Percentiles rank a stretch among this genome's conserved stretches.
Evolutionary conservation across 306 rosid species (phyloP).

Genomic region (Cucurbita argyrosperma): DNA sequence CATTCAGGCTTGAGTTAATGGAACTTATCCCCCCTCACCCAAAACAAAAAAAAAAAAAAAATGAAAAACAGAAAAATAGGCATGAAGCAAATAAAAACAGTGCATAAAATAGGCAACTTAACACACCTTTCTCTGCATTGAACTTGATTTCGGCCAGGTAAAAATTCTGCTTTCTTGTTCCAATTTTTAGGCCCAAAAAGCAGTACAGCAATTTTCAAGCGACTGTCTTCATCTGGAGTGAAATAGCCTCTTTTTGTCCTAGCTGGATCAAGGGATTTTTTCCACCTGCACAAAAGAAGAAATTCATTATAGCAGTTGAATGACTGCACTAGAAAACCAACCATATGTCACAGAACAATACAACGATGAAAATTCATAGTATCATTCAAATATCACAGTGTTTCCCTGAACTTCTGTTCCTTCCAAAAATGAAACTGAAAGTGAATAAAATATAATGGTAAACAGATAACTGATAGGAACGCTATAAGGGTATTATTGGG

Average conservation of each 20-base stretch:
- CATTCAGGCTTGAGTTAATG: background rate
- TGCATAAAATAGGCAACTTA: background rate
- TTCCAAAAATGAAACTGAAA: background rate
- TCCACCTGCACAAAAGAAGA: slow-evolving; percentile 51
- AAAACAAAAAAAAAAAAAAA: slow-evolving; percentile 2
- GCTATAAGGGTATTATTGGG: background rate
- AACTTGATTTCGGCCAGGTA: slow-evolving; percentile 81
- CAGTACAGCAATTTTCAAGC: slow-evolving; percentile 66
- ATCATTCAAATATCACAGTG: background rate
- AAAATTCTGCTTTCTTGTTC: slow-evolving; percentile 69
- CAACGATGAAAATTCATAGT: background rate
- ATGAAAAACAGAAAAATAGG: background rate
- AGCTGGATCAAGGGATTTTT: slow-evolving; percentile 60
- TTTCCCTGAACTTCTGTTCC: background rate
- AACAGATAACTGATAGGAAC: background rate
- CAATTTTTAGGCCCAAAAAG: slow-evolving; percentile 81
- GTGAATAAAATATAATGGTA: background rate
- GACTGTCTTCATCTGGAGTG: slow-evolving; percentile 61
- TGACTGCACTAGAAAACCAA: background rate
- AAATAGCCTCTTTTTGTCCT: slow-evolving; percentile 53
- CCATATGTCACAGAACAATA: background rate
- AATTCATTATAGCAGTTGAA: background rate
- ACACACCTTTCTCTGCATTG: slow-evolving; percentile 93
- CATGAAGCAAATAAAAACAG: background rate
- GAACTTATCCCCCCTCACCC: background rate